phyloP scores from a whole-genome alignment of 1,284 basidiomycete genomes.

The Xerocomus amazonicus region DNA sequence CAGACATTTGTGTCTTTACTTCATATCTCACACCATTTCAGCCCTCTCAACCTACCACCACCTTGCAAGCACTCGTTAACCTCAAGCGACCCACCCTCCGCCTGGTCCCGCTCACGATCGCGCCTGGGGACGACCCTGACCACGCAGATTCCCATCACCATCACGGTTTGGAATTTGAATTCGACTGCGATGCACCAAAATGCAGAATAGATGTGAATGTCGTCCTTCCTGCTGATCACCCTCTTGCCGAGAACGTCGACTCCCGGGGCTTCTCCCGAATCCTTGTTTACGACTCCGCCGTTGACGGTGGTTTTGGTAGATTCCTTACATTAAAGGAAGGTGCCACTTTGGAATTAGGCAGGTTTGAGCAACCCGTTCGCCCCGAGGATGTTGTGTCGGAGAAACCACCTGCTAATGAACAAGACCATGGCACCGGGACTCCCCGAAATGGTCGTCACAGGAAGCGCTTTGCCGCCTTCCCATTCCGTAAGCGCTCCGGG shows the following conservation, averaged over 20 bases:
- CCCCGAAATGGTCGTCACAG: slow-evolving; percentile 22
- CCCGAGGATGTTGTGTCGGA: slow-evolving; percentile 15
- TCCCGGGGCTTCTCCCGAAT: slow-evolving; percentile 47
- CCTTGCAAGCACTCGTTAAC: slow-evolving; percentile 87
- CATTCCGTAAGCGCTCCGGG: slow-evolving; percentile 53
- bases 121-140: slow-evolving; percentile 42
- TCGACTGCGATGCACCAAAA: slow-evolving; percentile 82
- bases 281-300: slow-evolving; percentile 68
- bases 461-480: slow-evolving; percentile 63
- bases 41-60: slow-evolving; percentile 80
- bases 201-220: slow-evolving; percentile 76
- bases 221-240: slow-evolving; percentile 59
- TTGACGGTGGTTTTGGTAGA: slow-evolving; percentile 79
- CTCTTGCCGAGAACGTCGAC: slow-evolving; percentile 39
- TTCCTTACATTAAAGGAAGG: slow-evolving; percentile 70
- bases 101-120: slow-evolving; percentile 58
- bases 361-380: slow-evolving; percentile 44
- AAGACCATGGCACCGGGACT: slow-evolving; percentile 11
- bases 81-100: slow-evolving; percentile 81
- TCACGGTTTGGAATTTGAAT: slow-evolving; percentile 83
- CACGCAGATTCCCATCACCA: slow-evolving; percentile 48
- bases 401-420: slow-evolving; percentile 13
- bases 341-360: slow-evolving; percentile 67
- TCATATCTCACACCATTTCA: slow-evolving; percentile 28
- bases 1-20: neutral